These are phyloP conservation scores for Venturia nashicola DNA, from an alignment of 2,329 filamentous ascomycete genomes.

Conservation along the genomic window DNA sequence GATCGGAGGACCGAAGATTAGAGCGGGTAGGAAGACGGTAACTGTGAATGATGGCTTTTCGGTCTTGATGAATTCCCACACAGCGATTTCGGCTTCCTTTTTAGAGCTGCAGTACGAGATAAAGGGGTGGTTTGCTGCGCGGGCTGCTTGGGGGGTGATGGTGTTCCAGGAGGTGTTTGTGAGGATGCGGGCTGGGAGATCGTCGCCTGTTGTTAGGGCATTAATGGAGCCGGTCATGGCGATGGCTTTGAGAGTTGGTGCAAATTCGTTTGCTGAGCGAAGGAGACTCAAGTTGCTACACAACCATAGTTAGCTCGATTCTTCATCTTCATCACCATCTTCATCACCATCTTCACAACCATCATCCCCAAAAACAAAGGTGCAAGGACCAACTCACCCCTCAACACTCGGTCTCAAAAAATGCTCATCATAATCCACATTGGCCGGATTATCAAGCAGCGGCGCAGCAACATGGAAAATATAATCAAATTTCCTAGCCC, in stretches of 20 bases:
- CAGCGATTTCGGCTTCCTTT: constrained; percentile 40
- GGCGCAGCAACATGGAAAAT: constrained; percentile 22
- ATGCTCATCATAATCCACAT: constrained; percentile 20
- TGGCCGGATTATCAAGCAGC: constrained; percentile 14
- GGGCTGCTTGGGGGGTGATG: constrained; percentile 30
- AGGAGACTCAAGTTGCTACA: constrained; percentile 15
- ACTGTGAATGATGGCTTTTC: constrained; percentile 37
- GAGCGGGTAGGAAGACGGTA: constrained; percentile 42
- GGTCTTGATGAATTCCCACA: constrained; percentile 39
- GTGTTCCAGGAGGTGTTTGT: constrained; percentile 40
- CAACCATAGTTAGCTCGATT: neutral
- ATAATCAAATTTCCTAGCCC: constrained; percentile 18
- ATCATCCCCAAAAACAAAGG: neutral
- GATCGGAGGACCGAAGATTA: constrained; percentile 43
- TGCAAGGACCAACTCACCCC: neutral
- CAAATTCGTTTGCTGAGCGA: constrained; percentile 17
- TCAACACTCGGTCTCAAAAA: constrained; percentile 14
- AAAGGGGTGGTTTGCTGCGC: constrained; percentile 24
- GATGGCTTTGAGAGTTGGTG: constrained; percentile 19
- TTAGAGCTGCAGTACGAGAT: constrained; percentile 44
- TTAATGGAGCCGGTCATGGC: constrained; percentile 20
- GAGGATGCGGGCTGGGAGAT: constrained; percentile 13
- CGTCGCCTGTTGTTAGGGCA: constrained; percentile 18
- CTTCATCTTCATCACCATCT: neutral
- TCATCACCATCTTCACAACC: constrained; percentile 18